Conservation (phyloP, 2,329 filamentous ascomycete species). For the Aspergillus vadensis region DNA sequence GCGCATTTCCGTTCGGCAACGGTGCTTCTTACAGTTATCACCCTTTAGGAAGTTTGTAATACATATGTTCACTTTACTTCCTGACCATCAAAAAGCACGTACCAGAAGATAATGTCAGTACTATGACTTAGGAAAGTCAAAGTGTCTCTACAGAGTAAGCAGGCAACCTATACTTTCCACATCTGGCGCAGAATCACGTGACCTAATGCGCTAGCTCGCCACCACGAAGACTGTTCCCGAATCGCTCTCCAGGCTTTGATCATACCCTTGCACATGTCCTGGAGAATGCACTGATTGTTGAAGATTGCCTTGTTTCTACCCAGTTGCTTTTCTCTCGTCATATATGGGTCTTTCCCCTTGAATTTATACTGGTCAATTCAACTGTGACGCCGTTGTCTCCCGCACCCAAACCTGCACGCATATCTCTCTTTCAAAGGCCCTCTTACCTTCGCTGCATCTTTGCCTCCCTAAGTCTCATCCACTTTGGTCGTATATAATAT, state of each 20-base stretch:
- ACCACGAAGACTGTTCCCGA: not conserved
- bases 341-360: not conserved
- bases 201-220: not conserved
- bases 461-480: not conserved
- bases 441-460: not conserved
- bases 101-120: too few species aligned
- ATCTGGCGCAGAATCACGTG: not conserved
- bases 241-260: not conserved
- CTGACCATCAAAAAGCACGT: too few species aligned
- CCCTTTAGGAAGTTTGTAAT: too few species aligned
- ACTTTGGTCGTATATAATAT: not conserved
- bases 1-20: too few species aligned
- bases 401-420: not conserved
- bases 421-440: not conserved
- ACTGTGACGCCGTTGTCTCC: not conserved
- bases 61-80: too few species aligned
- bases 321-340: not conserved
- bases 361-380: not conserved
- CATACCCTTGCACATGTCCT: not conserved
- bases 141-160: too few species aligned
- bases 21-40: too few species aligned
- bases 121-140: too few species aligned
- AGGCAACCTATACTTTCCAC: not conserved
- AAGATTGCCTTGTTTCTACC: not conserved
- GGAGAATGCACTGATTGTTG: not conserved